Percentiles rank a stretch among this genome's conserved stretches.
phyloP scores from a whole-genome alignment of 2,329 filamentous ascomycete genomes.

The Cordyceps cicadae region DNA sequence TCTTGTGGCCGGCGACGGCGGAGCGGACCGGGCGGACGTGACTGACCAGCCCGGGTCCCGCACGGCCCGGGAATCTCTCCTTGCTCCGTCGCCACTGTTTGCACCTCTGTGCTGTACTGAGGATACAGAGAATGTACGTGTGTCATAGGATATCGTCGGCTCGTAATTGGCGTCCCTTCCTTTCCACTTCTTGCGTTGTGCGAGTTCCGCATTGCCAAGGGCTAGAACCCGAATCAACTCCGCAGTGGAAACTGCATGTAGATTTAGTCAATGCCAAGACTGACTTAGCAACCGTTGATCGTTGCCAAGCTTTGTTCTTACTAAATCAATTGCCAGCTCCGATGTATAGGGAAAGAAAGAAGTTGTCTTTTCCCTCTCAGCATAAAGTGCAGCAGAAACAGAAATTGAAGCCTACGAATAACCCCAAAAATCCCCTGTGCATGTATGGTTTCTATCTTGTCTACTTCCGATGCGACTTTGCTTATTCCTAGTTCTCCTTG shows the following conservation, averaged over 20 bases:
- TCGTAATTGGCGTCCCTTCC: neutral
- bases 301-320: neutral
- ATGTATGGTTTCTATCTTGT: neutral
- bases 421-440: neutral
- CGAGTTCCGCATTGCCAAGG: neutral
- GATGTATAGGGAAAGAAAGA: neutral
- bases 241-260: neutral
- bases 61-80: no score
- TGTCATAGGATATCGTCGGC: neutral
- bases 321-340: neutral
- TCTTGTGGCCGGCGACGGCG: no score
- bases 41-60: no score
- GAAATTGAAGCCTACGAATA: neutral
- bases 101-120: neutral
- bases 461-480: neutral
- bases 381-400: neutral
- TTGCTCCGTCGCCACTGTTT: no score
- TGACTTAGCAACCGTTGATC: neutral
- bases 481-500: no score
- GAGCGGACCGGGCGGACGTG: no score
- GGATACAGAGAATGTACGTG: neutral
- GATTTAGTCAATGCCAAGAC: neutral
- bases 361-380: neutral
- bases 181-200: neutral
- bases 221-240: neutral